Evolutionary conservation across 768 basidiomycete species (phyloP).

Genomic region (Amyloporia xantha): DNA sequence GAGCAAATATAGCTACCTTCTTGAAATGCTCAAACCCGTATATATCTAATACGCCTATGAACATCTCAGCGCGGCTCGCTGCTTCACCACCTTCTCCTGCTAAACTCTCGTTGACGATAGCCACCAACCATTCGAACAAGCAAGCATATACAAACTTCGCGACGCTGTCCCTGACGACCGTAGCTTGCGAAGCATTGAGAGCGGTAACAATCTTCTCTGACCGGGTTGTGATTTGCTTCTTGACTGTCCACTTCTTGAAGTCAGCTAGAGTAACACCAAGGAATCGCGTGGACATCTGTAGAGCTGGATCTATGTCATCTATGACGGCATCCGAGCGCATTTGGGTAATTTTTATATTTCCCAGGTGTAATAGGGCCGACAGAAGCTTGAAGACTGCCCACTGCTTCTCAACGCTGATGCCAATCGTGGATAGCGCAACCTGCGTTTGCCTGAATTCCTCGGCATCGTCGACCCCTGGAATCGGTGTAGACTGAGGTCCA

Average conservation of each 20-base stretch:
- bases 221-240: conserved; percentile 93
- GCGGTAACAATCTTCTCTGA: conserved; percentile 92
- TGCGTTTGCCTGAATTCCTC: conserved; percentile 94
- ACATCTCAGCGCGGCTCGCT: conserved; percentile 89
- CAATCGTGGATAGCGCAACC: conserved; percentile 92
- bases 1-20: conserved; percentile 45
- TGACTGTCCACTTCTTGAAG: conserved; percentile 98
- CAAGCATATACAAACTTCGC: conserved; percentile 99
- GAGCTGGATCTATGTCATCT: conserved; percentile 74
- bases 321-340: conserved; percentile 77
- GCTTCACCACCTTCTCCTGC: conserved; percentile 93
- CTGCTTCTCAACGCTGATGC: conserved; percentile 95
- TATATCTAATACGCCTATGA: conserved; percentile 98
- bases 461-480: conserved; percentile 89
- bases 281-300: conserved; percentile 80
- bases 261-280: conserved; percentile 85
- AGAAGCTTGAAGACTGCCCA: conserved; percentile 97
- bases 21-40: conserved; percentile 98
- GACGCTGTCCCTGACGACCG: conserved; percentile 91
- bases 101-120: conserved; percentile 94
- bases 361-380: conserved; percentile 92
- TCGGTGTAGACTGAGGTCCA: conserved; percentile 79
- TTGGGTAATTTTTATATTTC: conserved; percentile 89
- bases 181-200: conserved; percentile 82
- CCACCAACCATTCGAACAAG: conserved; percentile 97